A percentile compares a stretch with the other conserved stretches of the same genome.
Conservation (phyloP, 1,284 basidiomycete species). For the Ceratobasidium sp. region DNA sequence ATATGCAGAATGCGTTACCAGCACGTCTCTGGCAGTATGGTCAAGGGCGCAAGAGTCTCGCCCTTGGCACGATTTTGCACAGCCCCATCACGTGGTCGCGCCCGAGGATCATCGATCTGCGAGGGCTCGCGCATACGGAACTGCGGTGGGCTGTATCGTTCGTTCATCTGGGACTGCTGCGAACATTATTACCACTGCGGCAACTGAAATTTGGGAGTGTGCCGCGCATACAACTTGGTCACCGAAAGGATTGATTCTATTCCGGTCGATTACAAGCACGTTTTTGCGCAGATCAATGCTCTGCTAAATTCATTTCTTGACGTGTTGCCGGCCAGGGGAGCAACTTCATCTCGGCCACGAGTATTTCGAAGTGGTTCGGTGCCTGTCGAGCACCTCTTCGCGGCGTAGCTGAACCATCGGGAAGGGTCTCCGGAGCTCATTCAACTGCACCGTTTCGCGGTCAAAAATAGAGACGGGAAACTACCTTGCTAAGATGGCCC, state of each 20-base stretch:
- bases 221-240: background rate
- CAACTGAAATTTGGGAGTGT: background rate
- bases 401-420: background rate
- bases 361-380: background rate
- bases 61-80: background rate
- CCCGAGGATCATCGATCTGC: background rate
- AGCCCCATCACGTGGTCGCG: conserved; percentile 35
- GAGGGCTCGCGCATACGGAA: background rate
- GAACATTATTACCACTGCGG: background rate
- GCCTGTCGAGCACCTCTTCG: background rate
- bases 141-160: background rate
- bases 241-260: background rate
- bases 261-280: background rate
- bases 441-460: too few relatives aligned
- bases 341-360: background rate
- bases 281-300: background rate
- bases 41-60: background rate
- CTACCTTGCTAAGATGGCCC: background rate
- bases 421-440: too few relatives aligned
- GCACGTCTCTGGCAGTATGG: conserved; percentile 8
- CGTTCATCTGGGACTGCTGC: background rate
- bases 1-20: conserved; percentile 22
- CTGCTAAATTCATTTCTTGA: background rate
- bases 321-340: background rate
- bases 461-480: too few relatives aligned